Conservation (phyloP, 495 filamentous ascomycete genomes). For the Xanthoparmelia taractica region DNA sequence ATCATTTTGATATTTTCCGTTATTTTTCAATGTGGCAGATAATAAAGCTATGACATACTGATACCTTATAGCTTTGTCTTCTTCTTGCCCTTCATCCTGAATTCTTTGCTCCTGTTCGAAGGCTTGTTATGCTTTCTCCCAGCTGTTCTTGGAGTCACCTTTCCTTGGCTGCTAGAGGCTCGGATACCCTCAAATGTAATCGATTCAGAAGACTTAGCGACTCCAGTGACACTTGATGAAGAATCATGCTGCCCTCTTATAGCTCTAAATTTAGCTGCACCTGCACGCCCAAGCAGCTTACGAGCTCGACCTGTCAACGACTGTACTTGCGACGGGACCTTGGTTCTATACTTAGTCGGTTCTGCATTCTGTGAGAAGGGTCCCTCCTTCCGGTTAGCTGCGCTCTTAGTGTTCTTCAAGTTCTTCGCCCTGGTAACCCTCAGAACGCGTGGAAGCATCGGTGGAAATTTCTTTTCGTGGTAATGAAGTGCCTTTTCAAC, state of each 20-base stretch:
- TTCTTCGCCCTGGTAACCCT: constrained; percentile 80
- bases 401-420: constrained; percentile 62
- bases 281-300: constrained; percentile 76
- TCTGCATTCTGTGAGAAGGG: constrained; percentile 21
- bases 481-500: constrained; percentile 83
- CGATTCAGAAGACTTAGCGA: constrained; percentile 50
- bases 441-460: constrained; percentile 79
- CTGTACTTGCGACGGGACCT: constrained; percentile 56
- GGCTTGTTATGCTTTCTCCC: constrained; percentile 46
- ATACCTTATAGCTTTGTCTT: constrained; percentile 26
- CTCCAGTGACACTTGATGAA: constrained; percentile 27
- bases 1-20: too few species aligned
- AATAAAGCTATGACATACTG: not conserved
- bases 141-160: constrained; percentile 52
- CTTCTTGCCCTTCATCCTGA: constrained; percentile 52
- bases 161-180: constrained; percentile 59
- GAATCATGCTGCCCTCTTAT: constrained; percentile 28
- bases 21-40: too few species aligned
- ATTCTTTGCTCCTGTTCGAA: constrained; percentile 48
- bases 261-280: constrained; percentile 55
- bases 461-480: constrained; percentile 85
- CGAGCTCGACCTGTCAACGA: constrained; percentile 70
- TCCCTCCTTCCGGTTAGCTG: constrained; percentile 32
- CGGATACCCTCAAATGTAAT: constrained; percentile 88
- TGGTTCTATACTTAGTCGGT: constrained; percentile 48